These are phyloP conservation scores for Fusarium coicis DNA, from an alignment of 2,329 filamentous ascomycete species.

Conservation along the genomic window DNA sequence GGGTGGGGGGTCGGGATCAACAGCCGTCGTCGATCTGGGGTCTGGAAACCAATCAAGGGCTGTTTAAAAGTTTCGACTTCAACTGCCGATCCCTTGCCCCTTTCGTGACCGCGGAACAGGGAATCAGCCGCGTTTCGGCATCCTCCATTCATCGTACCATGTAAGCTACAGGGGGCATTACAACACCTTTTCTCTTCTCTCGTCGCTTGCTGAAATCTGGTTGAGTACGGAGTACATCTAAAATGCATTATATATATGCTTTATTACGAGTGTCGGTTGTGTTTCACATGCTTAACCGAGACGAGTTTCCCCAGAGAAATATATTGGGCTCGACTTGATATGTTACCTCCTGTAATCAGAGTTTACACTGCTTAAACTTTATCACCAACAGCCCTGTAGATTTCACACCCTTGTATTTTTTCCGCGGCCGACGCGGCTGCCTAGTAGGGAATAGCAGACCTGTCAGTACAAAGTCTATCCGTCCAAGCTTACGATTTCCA, in stretches of 20 bases:
- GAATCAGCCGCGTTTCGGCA: neutral
- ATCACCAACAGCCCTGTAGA: neutral
- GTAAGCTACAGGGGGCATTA: neutral
- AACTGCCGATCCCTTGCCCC: neutral
- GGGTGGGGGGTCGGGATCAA: conserved; percentile 1
- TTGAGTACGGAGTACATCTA: neutral
- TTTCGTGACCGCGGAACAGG: neutral
- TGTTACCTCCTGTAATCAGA: neutral
- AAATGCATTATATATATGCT: neutral
- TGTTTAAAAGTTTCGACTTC: neutral
- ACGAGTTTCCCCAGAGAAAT: neutral
- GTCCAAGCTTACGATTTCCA: neutral
- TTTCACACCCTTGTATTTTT: neutral
- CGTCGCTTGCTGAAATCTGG: too few relatives aligned
- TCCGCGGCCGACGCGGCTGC: neutral
- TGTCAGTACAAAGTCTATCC: neutral
- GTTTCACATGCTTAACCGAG: neutral
- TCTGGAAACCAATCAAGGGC: neutral
- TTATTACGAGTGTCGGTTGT: neutral
- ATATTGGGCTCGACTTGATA: neutral
- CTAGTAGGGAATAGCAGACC: neutral
- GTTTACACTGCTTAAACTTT: neutral
- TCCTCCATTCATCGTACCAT: neutral
- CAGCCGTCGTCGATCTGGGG: conserved; percentile 1
- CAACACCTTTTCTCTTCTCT: neutral